These are phyloP conservation scores for Candida sp. DNA, from an alignment of 1,139 yeast genomes.

Conservation along the genomic window DNA sequence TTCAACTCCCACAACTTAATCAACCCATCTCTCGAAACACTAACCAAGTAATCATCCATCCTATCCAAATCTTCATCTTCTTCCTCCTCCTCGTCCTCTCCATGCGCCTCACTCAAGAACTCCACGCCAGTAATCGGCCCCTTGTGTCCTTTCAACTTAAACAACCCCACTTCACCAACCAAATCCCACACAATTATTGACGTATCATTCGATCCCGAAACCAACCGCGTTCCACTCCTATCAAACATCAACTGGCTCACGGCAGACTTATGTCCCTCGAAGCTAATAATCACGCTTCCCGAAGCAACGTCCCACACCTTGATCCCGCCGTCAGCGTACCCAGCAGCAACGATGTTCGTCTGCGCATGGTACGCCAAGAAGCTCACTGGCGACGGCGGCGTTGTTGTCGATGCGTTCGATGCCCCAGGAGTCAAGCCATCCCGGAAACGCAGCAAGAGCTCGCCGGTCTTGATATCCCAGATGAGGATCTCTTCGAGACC, in stretches of 20 bases:
- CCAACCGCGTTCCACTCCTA: slow-evolving; percentile 78
- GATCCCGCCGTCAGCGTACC: slow-evolving; percentile 87
- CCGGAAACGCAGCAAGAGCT: slow-evolving; percentile 56
- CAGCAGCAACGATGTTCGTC: slow-evolving; percentile 82
- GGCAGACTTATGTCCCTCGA: slow-evolving; percentile 87
- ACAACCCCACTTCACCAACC: slow-evolving; percentile 89
- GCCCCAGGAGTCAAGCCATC: slow-evolving; percentile 82
- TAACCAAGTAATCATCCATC: slow-evolving; percentile 71
- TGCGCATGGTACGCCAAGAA: slow-evolving; percentile 60
- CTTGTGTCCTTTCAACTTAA: slow-evolving; percentile 86
- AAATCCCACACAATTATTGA: slow-evolving; percentile 92
- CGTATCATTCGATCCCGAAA: slow-evolving; percentile 88
- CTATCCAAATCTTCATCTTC: slow-evolving; percentile 54
- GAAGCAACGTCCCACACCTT: slow-evolving; percentile 94
- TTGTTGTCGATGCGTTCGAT: slow-evolving; percentile 61
- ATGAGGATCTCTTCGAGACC: slow-evolving; percentile 85
- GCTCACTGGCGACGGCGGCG: slow-evolving; percentile 68
- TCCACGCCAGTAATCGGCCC: slow-evolving; percentile 82
- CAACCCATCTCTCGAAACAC: slow-evolving; percentile 88
- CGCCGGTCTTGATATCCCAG: slow-evolving; percentile 96
- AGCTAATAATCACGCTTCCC: slow-evolving; percentile 73
- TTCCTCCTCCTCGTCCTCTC: slow-evolving; percentile 45
- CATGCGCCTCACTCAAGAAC: slow-evolving; percentile 44
- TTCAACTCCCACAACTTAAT: slow-evolving; percentile 93
- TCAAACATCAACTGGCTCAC: slow-evolving; percentile 75